Conservation (phyloP, 1,284 basidiomycete genomes). For the Fistulinella staudtii region DNA sequence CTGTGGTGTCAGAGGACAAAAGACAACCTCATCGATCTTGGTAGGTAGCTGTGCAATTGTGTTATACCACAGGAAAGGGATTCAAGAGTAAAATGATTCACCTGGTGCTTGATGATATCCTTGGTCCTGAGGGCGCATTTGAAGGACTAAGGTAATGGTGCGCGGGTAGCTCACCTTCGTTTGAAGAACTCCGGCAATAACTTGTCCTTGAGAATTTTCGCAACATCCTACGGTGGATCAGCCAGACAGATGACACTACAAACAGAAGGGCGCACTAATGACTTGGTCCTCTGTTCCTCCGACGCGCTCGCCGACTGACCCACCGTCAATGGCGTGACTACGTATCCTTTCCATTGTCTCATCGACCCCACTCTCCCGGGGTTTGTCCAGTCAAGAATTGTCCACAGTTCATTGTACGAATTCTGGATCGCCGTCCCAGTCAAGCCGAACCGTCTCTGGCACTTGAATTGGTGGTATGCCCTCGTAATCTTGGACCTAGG, state of each 20-base stretch:
- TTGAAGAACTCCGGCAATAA: constrained; percentile 75
- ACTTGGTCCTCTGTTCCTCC: constrained; percentile 57
- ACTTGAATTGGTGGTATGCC: constrained; percentile 63
- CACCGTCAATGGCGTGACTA: constrained; percentile 60
- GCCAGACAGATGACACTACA: background rate
- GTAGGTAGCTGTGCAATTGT: constrained; percentile 58
- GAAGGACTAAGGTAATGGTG: background rate
- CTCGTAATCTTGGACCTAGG: constrained; percentile 55
- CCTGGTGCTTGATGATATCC: constrained; percentile 72
- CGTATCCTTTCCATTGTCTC: constrained; percentile 65
- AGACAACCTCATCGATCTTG: constrained; percentile 85
- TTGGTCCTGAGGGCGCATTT: constrained; percentile 57
- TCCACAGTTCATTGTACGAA: constrained; percentile 79
- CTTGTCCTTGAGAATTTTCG: constrained; percentile 56
- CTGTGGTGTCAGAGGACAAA: constrained; percentile 71
- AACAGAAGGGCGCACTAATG: constrained; percentile 40
- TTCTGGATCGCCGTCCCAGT: constrained; percentile 88
- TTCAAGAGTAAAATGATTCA: constrained; percentile 17
- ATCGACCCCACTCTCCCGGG: constrained; percentile 63
- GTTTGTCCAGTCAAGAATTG: constrained; percentile 77
- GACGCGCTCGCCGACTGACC: constrained; percentile 67
- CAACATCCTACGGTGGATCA: constrained; percentile 42
- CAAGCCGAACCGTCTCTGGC: constrained; percentile 66
- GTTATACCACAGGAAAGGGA: background rate
- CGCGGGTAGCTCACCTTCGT: constrained; percentile 50